Percentiles rank a stretch among this genome's conserved stretches.
These are phyloP conservation scores for Syzygium malaccense DNA, from an alignment of 441 rosid species.

Conservation along the genomic window DNA sequence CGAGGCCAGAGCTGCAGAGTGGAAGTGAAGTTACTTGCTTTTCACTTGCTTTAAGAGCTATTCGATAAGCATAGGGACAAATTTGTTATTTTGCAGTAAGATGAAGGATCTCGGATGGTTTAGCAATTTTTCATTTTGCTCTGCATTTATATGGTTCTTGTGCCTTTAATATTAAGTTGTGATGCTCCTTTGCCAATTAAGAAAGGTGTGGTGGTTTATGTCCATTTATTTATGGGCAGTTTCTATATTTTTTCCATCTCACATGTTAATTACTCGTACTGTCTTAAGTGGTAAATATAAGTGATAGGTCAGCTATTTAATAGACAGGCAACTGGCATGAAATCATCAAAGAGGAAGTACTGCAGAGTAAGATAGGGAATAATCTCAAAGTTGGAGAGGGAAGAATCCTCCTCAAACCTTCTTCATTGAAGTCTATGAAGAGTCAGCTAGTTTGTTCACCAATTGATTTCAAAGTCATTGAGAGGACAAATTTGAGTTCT, in stretches of 20 bases:
- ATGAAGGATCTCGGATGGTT: background rate
- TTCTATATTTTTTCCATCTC: background rate
- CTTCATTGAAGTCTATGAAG: slow-evolving; percentile 32
- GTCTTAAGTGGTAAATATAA: background rate
- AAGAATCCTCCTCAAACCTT: slow-evolving; percentile 51
- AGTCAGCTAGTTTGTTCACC: slow-evolving; percentile 42
- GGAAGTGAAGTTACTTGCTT: background rate
- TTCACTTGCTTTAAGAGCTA: background rate
- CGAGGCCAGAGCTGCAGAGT: background rate
- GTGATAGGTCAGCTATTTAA: slow-evolving; percentile 6
- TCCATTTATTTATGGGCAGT: background rate
- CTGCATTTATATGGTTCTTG: background rate
- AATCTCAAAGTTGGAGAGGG: slow-evolving; percentile 64
- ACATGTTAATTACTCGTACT: background rate
- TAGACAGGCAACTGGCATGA: slow-evolving; percentile 90
- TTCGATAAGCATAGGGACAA: background rate
- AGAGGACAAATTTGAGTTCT: slow-evolving; percentile 60
- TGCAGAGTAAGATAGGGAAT: slow-evolving; percentile 25
- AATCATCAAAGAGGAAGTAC: slow-evolving; percentile 22
- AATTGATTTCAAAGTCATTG: slow-evolving; percentile 50
- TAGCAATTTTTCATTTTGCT: background rate
- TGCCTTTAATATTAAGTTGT: background rate
- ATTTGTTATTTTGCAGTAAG: background rate
- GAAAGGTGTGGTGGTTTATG: background rate
- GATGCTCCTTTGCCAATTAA: background rate